These are phyloP conservation scores for Neurospora sp. DNA, from an alignment of 2,329 filamentous ascomycete species.

Conservation along the genomic window DNA sequence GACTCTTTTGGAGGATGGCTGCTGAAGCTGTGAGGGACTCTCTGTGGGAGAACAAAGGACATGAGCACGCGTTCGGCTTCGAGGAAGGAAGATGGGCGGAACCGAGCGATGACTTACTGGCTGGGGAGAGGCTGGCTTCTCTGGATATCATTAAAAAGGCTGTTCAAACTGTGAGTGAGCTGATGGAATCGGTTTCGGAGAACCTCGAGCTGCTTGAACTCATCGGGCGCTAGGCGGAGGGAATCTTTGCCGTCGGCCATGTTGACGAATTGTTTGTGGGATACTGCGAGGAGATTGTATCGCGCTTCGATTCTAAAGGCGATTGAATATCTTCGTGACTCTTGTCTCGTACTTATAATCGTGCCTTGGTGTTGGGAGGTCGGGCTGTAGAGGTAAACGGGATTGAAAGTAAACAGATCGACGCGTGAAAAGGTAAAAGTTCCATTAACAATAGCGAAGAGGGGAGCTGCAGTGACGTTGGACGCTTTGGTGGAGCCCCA, in stretches of 20 bases:
- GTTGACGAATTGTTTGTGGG: conserved; percentile 21
- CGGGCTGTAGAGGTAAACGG: background rate
- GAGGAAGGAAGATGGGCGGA: background rate
- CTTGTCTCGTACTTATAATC: background rate
- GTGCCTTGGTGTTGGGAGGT: background rate
- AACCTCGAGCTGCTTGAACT: conserved; percentile 61
- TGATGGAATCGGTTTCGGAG: conserved; percentile 59
- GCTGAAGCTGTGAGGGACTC: conserved; percentile 63
- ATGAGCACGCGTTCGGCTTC: background rate
- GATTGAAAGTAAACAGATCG: background rate
- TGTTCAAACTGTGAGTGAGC: conserved; percentile 58
- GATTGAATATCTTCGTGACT: background rate
- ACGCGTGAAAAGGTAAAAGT: background rate
- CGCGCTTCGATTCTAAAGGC: background rate
- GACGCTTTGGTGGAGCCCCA: background rate
- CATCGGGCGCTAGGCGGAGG: conserved; percentile 45
- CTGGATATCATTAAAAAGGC: conserved; percentile 51
- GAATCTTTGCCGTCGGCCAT: conserved; percentile 15
- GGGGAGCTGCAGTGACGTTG: background rate
- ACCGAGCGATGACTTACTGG: conserved; percentile 38
- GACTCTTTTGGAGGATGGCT: conserved; percentile 61
- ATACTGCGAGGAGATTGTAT: background rate
- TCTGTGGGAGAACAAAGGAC: conserved; percentile 29
- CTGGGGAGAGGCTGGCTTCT: conserved; percentile 57
- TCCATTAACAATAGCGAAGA: background rate